Percentiles rank a stretch among this genome's conserved stretches.
Evolutionary conservation across 2,329 filamentous ascomycete species (phyloP).

Genomic region (Phyllosticta ampelicida): DNA sequence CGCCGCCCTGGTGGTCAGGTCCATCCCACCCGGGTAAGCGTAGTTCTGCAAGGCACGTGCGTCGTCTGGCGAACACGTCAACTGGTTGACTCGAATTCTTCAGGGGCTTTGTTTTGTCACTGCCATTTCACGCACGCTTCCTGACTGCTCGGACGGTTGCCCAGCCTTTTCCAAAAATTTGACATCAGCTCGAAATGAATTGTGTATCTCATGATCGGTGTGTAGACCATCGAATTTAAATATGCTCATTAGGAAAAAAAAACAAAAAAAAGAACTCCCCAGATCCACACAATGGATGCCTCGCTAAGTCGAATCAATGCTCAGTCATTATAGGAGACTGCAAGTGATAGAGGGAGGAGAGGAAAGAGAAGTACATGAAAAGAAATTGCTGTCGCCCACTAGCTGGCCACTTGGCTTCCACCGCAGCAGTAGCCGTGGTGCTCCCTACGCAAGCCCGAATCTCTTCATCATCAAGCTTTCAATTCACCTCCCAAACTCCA

Average conservation of each 20-base stretch:
- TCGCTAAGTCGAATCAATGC: neutral
- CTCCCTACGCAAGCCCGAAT: neutral
- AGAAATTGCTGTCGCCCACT: slow-evolving; percentile 6
- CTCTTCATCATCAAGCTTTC: neutral
- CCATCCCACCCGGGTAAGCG: neutral
- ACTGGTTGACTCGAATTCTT: neutral
- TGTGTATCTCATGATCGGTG: neutral
- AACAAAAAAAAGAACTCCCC: too few species aligned
- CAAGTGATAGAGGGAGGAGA: too few species aligned
- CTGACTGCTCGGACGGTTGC: neutral
- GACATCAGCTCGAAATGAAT: neutral
- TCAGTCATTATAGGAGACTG: neutral
- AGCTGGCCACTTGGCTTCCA: neutral
- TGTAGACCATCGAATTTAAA: neutral
- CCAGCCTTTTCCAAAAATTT: neutral
- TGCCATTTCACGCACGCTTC: neutral
- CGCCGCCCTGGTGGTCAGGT: neutral
- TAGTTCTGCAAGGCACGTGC: neutral
- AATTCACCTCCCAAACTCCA: slow-evolving; percentile 39
- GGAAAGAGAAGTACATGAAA: neutral
- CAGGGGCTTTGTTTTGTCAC: neutral
- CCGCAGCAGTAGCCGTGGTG: neutral
- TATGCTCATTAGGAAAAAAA: neutral
- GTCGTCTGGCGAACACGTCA: slow-evolving; percentile 7
- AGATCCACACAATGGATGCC: slow-evolving; percentile 2